Percentiles rank a stretch among this genome's conserved stretches.
These are phyloP conservation scores for Xylaria grammica DNA, from an alignment of 495 filamentous ascomycete genomes.

Conservation along the genomic window DNA sequence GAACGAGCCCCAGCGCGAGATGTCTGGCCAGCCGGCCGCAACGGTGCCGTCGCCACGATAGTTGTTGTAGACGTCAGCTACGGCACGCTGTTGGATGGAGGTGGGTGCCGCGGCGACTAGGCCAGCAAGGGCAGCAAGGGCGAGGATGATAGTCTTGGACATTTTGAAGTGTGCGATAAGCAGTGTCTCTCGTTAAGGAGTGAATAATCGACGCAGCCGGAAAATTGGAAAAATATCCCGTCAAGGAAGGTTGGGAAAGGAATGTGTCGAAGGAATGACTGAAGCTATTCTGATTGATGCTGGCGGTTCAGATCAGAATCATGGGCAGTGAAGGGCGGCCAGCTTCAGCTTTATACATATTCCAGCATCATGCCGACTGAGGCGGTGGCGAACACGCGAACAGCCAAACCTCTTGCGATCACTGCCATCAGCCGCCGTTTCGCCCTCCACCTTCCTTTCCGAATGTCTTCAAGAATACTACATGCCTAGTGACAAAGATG, in stretches of 20 bases:
- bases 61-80: conserved; percentile 9
- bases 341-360: conserved; percentile 8
- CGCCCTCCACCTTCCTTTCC: conserved; percentile 6
- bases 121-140: conserved; percentile 10
- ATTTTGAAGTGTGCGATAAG: conserved; percentile 20
- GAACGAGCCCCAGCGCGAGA: conserved; percentile 26
- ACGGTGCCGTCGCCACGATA: conserved; percentile 28
- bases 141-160: conserved; percentile 7
- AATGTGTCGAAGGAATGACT: conserved; percentile 17
- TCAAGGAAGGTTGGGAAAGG: conserved; percentile 10
- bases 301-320: background rate
- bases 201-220: too few species aligned
- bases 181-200: too few species aligned
- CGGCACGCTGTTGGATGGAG: background rate
- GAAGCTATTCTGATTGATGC: background rate
- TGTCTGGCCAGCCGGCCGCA: conserved; percentile 28
- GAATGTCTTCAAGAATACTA: background rate
- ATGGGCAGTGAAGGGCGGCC: background rate
- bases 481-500: background rate
- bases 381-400: background rate
- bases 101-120: conserved; percentile 13
- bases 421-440: background rate
- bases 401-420: background rate
- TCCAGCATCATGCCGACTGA: background rate
- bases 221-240: background rate